Percentiles rank a stretch among this genome's conserved stretches.
phyloP scores from a whole-genome alignment of 495 filamentous ascomycete genomes.

The Neurospora pannonica region DNA sequence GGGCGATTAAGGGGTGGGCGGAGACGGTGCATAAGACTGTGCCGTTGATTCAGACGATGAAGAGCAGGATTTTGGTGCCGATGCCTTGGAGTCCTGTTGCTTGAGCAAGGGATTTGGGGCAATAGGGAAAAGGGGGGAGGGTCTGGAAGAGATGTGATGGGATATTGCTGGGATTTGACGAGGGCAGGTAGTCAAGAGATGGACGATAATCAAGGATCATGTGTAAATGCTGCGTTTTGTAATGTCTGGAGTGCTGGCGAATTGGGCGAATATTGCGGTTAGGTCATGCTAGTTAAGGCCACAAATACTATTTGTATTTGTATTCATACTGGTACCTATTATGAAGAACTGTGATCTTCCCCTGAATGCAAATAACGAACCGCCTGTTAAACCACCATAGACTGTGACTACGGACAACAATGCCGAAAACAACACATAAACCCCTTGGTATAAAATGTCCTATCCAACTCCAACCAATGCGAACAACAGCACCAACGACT shows the following conservation, averaged over 20 bases:
- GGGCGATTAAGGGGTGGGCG: slow-evolving; percentile 91
- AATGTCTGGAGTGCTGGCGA: neutral
- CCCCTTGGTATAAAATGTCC: slow-evolving; percentile 13
- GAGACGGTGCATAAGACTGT: slow-evolving; percentile 99
- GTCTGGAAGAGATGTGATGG: neutral
- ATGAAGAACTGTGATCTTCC: too few species aligned
- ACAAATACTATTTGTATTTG: neutral
- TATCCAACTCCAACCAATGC: slow-evolving; percentile 17
- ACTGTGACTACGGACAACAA: neutral
- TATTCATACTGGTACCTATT: too few species aligned
- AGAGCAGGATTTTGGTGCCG: slow-evolving; percentile 83
- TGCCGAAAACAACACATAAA: slow-evolving; percentile 19
- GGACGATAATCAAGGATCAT: neutral
- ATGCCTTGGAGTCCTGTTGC: slow-evolving; percentile 94
- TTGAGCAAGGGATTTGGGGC: slow-evolving; percentile 23
- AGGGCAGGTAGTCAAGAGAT: neutral
- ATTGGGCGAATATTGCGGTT: neutral
- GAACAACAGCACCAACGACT: slow-evolving; percentile 5
- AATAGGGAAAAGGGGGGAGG: neutral
- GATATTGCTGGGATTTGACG: neutral
- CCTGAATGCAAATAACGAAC: too few species aligned
- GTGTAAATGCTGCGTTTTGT: neutral
- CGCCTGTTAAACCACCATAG: slow-evolving; percentile 9
- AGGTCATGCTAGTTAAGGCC: neutral
- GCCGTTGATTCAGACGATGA: slow-evolving; percentile 92